Percentiles rank a stretch among this genome's conserved stretches.
These are phyloP conservation scores for Teunomyces atbi DNA, from an alignment of 805 yeast genomes.

Conservation along the genomic window DNA sequence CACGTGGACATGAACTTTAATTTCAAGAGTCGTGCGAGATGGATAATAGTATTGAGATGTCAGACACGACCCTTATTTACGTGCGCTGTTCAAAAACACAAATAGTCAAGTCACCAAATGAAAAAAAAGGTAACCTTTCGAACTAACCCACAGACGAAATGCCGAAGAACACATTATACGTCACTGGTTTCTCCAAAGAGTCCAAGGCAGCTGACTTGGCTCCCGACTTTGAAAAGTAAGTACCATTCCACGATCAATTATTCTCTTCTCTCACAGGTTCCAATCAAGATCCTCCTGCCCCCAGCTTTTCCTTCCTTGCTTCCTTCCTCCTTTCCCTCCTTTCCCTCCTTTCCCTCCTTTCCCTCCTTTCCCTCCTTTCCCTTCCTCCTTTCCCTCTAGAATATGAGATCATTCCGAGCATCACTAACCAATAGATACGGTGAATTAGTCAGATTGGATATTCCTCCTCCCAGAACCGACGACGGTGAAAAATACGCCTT, in stretches of 20 bases:
- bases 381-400: not conserved
- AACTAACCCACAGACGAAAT: constrained; percentile 13
- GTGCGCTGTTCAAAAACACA: not conserved
- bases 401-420: constrained; percentile 2
- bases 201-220: constrained; percentile 58
- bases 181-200: constrained; percentile 55
- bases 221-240: constrained; percentile 59
- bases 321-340: not conserved
- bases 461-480: constrained; percentile 60
- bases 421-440: constrained; percentile 45
- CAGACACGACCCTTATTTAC: not conserved
- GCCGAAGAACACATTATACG: constrained; percentile 52
- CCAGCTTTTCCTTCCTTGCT: constrained; percentile 2
- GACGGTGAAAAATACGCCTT: constrained; percentile 63
- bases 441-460: constrained; percentile 54
- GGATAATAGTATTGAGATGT: no score
- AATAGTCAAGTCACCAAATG: not conserved
- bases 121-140: not conserved
- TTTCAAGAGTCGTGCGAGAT: no score
- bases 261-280: constrained; percentile 7
- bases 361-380: not conserved
- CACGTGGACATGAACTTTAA: not conserved
- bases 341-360: not conserved
- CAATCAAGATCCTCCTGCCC: constrained; percentile 6
- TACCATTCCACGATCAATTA: constrained; percentile 14